A percentile compares a stretch with the other conserved stretches of the same genome.
Conservation (phyloP, 108 stramenopile genomes). For the Mayamaea pseudoterrestris region DNA sequence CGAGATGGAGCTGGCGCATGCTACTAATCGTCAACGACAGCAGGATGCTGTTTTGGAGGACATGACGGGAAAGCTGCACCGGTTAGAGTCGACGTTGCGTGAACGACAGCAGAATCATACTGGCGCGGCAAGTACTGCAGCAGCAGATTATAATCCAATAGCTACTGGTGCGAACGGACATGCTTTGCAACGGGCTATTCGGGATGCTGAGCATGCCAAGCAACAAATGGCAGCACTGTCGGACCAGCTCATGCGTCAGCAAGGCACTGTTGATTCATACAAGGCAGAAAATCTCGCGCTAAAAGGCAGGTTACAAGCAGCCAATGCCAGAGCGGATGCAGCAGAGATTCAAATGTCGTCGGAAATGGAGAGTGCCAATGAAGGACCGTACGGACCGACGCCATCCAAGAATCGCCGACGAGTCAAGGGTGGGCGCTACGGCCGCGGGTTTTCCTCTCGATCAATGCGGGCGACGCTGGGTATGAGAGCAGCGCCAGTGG, state of each 20-base stretch:
- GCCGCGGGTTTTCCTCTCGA: slow-evolving; percentile 19
- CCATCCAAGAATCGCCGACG: slow-evolving; percentile 16
- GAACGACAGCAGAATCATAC: slow-evolving; percentile 2
- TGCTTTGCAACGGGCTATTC: not conserved
- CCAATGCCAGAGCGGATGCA: slow-evolving; percentile 32
- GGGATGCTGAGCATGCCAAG: slow-evolving; percentile 18
- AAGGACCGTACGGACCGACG: no score
- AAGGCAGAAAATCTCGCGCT: slow-evolving; percentile 56
- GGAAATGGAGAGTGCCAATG: no score
- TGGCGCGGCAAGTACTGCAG: slow-evolving; percentile 10
- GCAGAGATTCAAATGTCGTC: slow-evolving; percentile 25
- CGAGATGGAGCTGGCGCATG: slow-evolving; percentile 32
- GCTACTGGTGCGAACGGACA: not conserved
- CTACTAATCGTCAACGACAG: slow-evolving; percentile 38
- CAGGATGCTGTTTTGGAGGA: slow-evolving; percentile 59
- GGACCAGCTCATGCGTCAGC: slow-evolving; percentile 54
- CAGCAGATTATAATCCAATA: slow-evolving; percentile 5
- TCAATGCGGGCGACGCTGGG: slow-evolving; percentile 60
- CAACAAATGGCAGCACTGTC: slow-evolving; percentile 51
- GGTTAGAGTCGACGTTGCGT: slow-evolving; percentile 25
- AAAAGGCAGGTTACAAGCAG: slow-evolving; percentile 58
- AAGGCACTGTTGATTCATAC: slow-evolving; percentile 35
- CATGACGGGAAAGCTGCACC: slow-evolving; percentile 33
- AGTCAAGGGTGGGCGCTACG: slow-evolving; percentile 21
- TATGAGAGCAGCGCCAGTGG: slow-evolving; percentile 35